Percentiles rank a stretch among this genome's conserved stretches.
phyloP scores from a whole-genome alignment of 1,284 basidiomycete species.

The Chiua sp. region DNA sequence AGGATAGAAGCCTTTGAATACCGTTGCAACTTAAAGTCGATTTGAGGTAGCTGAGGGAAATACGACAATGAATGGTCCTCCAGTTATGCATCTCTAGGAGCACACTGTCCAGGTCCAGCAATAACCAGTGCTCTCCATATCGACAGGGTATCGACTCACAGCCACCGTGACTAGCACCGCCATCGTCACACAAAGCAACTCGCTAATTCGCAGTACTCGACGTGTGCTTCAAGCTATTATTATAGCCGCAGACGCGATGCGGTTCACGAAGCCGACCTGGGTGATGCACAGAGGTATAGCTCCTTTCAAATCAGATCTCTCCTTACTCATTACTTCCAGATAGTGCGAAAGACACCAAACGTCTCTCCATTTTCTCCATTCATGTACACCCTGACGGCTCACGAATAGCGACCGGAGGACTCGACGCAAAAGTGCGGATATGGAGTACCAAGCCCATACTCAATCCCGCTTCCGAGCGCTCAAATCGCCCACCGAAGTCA shows the following conservation, averaged over 20 bases:
- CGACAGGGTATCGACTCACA: no score
- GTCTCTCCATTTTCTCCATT: constrained; percentile 89
- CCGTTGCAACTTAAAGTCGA: no score
- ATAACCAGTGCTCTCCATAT: no score
- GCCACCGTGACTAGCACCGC: no score
- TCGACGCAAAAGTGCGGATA: constrained; percentile 96
- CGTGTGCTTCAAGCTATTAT: background rate
- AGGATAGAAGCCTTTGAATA: no score
- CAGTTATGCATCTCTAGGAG: no score
- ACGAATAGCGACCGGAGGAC: constrained; percentile 93
- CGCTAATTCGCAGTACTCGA: background rate
- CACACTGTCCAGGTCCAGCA: no score
- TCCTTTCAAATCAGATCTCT: background rate
- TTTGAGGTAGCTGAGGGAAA: no score
- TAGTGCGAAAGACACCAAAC: constrained; percentile 57
- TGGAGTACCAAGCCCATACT: constrained; percentile 97
- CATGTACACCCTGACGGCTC: constrained; percentile 97
- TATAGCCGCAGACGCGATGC: constrained; percentile 40
- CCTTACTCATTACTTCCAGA: constrained; percentile 23
- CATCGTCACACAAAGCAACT: no score
- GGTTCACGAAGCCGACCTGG: constrained; percentile 64
- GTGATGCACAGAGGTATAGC: constrained; percentile 52
- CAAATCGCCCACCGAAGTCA: constrained; percentile 82
- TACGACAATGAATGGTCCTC: no score
- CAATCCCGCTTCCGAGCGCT: constrained; percentile 71